A percentile compares a stretch with the other conserved stretches of the same genome.
phyloP scores from a whole-genome alignment of 2,329 filamentous ascomycete genomes.

The Pyrenochaeta sp. region DNA sequence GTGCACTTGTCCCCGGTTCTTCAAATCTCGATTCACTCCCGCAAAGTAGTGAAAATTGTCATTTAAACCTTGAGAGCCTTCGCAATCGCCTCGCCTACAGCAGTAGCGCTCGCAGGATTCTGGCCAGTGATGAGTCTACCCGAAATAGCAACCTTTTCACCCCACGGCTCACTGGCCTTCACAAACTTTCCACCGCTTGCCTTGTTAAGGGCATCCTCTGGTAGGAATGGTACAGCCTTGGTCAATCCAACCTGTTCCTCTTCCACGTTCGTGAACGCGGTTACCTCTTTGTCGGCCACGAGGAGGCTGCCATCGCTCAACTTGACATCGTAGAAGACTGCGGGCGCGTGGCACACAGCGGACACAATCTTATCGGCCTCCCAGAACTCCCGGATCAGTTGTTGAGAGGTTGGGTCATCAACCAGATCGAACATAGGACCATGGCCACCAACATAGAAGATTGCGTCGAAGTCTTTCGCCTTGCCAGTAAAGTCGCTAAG shows the following conservation, averaged over 20 bases:
- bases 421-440: slow-evolving; percentile 73
- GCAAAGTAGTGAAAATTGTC: no score
- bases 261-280: slow-evolving; percentile 66
- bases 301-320: slow-evolving; percentile 59
- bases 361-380: slow-evolving; percentile 67
- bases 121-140: slow-evolving; percentile 57
- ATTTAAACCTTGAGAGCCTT: slow-evolving; percentile 43
- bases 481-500: slow-evolving; percentile 65
- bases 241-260: slow-evolving; percentile 56
- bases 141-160: slow-evolving; percentile 52
- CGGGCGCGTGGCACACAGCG: slow-evolving; percentile 74
- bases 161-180: slow-evolving; percentile 61
- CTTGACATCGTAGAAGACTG: slow-evolving; percentile 66
- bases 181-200: slow-evolving; percentile 63
- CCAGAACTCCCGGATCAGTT: slow-evolving; percentile 69
- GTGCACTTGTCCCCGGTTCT: no score
- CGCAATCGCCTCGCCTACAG: slow-evolving; percentile 54
- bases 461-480: slow-evolving; percentile 67
- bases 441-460: slow-evolving; percentile 67
- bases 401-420: slow-evolving; percentile 62
- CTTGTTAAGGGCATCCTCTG: slow-evolving; percentile 63
- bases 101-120: slow-evolving; percentile 55
- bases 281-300: slow-evolving; percentile 64
- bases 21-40: no score
- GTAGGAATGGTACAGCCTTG: slow-evolving; percentile 64